Percentiles rank a stretch among this genome's conserved stretches.
phyloP scores from a whole-genome alignment of 352 stramenopile genomes.

The Phytophthora hibernalis region DNA sequence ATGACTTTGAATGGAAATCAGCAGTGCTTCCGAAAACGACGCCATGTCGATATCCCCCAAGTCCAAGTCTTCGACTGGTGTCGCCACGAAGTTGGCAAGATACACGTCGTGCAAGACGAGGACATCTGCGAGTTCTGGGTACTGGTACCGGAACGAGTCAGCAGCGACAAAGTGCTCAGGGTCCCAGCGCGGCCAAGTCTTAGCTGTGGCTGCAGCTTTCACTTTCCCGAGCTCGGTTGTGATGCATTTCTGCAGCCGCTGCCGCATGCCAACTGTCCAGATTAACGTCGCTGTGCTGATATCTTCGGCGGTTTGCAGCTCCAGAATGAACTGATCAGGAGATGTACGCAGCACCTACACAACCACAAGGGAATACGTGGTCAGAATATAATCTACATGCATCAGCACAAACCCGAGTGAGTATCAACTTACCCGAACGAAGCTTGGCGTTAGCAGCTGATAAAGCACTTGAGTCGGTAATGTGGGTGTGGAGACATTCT shows the following conservation, averaged over 20 bases:
- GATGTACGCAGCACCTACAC: slow-evolving; percentile 64
- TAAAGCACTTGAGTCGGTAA: slow-evolving; percentile 67
- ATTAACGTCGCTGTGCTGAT: slow-evolving; percentile 73
- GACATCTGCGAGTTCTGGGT: slow-evolving; percentile 75
- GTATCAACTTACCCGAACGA: slow-evolving; percentile 59
- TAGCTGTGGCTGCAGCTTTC: slow-evolving; percentile 54
- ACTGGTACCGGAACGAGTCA: slow-evolving; percentile 88
- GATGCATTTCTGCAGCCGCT: slow-evolving; percentile 62
- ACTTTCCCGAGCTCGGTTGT: slow-evolving; percentile 69
- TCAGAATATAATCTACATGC: slow-evolving; percentile 11
- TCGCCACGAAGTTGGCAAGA: slow-evolving; percentile 80
- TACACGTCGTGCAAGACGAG: slow-evolving; percentile 86
- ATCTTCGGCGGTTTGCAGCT: slow-evolving; percentile 68
- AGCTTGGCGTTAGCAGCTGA: slow-evolving; percentile 82
- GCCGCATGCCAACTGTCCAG: slow-evolving; percentile 80
- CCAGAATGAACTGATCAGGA: slow-evolving; percentile 65
- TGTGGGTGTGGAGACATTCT: slow-evolving; percentile 14
- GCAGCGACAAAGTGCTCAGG: slow-evolving; percentile 87
- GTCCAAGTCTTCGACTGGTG: slow-evolving; percentile 48
- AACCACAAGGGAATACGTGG: neutral
- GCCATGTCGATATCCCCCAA: slow-evolving; percentile 81
- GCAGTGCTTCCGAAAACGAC: slow-evolving; percentile 73
- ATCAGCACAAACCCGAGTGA: slow-evolving; percentile 1
- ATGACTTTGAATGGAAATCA: slow-evolving; percentile 86
- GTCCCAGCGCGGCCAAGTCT: slow-evolving; percentile 80